Conservation (phyloP, 352 stramenopile species). For the Phytophthora pinifolia region DNA sequence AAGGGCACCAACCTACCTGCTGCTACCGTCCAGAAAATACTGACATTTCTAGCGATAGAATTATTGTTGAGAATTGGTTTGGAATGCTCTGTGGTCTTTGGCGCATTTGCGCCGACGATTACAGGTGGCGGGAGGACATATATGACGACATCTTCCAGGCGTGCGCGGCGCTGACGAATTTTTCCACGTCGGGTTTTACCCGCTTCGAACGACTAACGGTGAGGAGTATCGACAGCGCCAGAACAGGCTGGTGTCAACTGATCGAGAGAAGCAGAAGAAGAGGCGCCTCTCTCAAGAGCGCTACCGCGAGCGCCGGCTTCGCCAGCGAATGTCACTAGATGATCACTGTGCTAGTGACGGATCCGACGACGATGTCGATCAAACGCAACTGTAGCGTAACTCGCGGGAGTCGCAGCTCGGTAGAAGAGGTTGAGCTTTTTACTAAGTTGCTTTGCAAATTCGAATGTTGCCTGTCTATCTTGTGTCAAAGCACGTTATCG, state of each 20-base stretch:
- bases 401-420: background rate
- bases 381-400: constrained; percentile 7
- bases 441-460: background rate
- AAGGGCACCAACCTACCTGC: background rate
- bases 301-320: background rate
- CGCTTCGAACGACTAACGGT: background rate
- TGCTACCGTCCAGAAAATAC: no score
- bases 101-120: constrained; percentile 1
- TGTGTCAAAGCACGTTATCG: constrained; percentile 2
- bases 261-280: background rate
- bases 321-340: background rate
- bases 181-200: background rate
- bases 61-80: constrained; percentile 13
- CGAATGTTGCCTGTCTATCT: constrained; percentile 3
- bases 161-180: background rate
- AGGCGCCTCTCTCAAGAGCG: background rate
- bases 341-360: background rate
- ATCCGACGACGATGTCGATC: background rate
- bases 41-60: no score
- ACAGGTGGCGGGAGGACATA: background rate
- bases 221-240: background rate
- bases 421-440: background rate
- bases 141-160: constrained; percentile 5
- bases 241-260: background rate
- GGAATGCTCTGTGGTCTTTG: constrained; percentile 3